Conservation (phyloP, 805 yeast species). For the Wickerhamomyces subpelliculosus region DNA sequence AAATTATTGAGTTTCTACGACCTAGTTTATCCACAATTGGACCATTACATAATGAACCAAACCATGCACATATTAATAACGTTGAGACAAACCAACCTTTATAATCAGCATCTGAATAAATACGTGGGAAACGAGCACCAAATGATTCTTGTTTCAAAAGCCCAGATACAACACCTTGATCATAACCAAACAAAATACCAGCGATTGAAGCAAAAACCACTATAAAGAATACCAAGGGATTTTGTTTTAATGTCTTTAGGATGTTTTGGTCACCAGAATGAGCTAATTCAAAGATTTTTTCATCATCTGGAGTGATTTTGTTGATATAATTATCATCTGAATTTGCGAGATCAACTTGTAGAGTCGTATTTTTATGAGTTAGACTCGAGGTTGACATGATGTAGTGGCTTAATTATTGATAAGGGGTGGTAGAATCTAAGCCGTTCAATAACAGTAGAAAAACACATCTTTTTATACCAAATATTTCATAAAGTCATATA, state of each 20-base stretch:
- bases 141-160: conserved; percentile 1
- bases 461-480: too few relatives aligned
- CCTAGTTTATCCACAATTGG: conserved; percentile 35
- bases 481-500: too few relatives aligned
- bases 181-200: conserved; percentile 6
- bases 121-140: conserved; percentile 6
- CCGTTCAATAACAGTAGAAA: too few relatives aligned
- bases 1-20: conserved; percentile 28
- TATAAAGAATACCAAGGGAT: conserved; percentile 1
- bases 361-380: too few relatives aligned
- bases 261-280: neutral
- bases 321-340: neutral
- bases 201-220: conserved; percentile 3
- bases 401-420: too few relatives aligned
- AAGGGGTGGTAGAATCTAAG: too few relatives aligned
- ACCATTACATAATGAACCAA: conserved; percentile 34
- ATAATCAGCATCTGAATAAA: conserved; percentile 1
- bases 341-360: neutral
- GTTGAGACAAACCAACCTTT: conserved; percentile 7
- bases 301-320: neutral
- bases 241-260: conserved; percentile 1
- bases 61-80: conserved; percentile 29
- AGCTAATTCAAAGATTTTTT: neutral
- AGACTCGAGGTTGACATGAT: too few relatives aligned
- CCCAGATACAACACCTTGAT: conserved; percentile 5